Base-by-base conservation (phyloP, 768 basidiomycete genomes). In the Boletus fagicola region DNA sequence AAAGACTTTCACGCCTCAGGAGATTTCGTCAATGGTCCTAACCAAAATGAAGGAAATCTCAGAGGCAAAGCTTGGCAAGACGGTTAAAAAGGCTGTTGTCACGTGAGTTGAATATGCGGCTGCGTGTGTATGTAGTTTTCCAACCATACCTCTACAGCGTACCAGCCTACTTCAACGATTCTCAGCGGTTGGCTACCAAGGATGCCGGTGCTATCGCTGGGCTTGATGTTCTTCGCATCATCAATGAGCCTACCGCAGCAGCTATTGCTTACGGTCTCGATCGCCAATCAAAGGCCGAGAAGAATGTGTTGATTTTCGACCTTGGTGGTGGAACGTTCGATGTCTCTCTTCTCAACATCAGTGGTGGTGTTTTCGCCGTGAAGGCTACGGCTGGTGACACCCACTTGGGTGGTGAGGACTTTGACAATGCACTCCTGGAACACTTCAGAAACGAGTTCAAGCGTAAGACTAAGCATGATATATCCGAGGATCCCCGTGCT, bases 381-480 rank as follows among this genome's bases (percentile, higher is more conserved):
- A 98, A 98, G 83, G 94, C 97, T 44, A 98, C 97, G 63, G 94
- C 94, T 66, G 97, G 97, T 80, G 95, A 98, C 76, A 99, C 97
- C 65, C 97, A 98, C 78, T 82, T 98, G 75, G 97, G 96, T 80
- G 97, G 97, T 79, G 97, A 99, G 79, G 97, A 98, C 76, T 99
- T 99, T 71, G 97, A 99, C 79, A 99, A 99, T 79, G 85, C 92
- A 72, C 87, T 99, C 63, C 78, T 98, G 61, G 94, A 99, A 52
- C 92, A 95, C 84, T 98, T 99, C 90, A 96, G 96, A 85, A 90
- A 89, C 75, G 97, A 99, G 80, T 99, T 99, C 87, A 92, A 96
- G 85, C 83, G 84, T 68, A 98, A 98, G 83, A 86, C 88, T 70
- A 96, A 98, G 80, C 86, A 87, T 71, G 97, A 99, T 75, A 94